These are phyloP conservation scores for Oldenlandia corymbosa DNA, from an alignment of 257 asterid species.

Conservation along the genomic window DNA sequence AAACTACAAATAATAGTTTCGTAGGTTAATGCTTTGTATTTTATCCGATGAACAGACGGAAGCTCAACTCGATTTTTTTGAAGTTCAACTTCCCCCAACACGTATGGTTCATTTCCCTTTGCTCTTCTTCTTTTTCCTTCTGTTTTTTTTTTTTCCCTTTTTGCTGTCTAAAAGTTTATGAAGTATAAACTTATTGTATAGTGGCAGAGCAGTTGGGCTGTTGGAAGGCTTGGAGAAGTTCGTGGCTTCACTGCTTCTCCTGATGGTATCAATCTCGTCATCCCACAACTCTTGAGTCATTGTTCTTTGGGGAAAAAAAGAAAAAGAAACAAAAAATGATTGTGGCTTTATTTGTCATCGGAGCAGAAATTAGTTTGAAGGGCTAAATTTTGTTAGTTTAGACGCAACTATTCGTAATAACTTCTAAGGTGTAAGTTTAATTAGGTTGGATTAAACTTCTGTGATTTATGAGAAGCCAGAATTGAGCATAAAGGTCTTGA, in stretches of 20 bases:
- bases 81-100: background rate
- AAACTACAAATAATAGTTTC: background rate
- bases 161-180: background rate
- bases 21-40: no score
- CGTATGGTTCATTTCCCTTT: constrained; percentile 1
- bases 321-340: no score
- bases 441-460: background rate
- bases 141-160: background rate
- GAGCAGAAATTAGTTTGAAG: no score
- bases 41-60: background rate
- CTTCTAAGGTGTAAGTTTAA: background rate
- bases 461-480: background rate
- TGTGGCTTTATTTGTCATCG: no score
- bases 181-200: constrained; percentile 11
- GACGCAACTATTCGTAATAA: no score
- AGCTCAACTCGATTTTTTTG: constrained; percentile 8
- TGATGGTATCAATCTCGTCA: constrained; percentile 16
- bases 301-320: no score
- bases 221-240: constrained; percentile 20
- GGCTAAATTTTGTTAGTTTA: no score
- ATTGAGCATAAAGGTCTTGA: background rate
- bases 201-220: constrained; percentile 30
- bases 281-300: background rate
- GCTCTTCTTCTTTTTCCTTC: background rate
- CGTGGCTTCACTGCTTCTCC: constrained; percentile 19